Evolutionary conservation across 202 grass and related monocot species (phyloP).

Genomic region (Carex arenaria): DNA sequence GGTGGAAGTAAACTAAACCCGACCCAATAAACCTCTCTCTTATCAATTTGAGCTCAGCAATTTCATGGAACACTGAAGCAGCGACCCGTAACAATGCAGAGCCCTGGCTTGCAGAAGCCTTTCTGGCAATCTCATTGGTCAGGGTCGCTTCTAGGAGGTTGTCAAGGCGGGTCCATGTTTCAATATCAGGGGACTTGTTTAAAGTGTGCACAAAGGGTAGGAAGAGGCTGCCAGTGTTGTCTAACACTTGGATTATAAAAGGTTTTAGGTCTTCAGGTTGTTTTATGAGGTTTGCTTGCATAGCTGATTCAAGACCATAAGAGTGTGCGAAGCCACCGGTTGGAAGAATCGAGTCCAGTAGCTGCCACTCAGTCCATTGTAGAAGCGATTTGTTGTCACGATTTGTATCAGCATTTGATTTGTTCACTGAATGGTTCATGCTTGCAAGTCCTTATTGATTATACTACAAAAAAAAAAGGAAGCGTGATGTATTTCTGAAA

Average conservation of each 20-base stretch:
- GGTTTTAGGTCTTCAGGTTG: constrained; percentile 41
- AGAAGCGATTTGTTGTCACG: constrained; percentile 19
- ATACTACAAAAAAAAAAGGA: neutral
- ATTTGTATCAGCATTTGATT: neutral
- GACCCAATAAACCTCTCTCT: constrained; percentile 41
- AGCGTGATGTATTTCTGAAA: neutral
- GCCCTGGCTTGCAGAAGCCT: constrained; percentile 60
- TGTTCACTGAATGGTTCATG: constrained; percentile 1
- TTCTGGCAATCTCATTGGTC: constrained; percentile 75
- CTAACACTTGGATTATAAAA: constrained; percentile 56
- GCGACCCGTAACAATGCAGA: constrained; percentile 67
- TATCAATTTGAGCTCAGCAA: constrained; percentile 48
- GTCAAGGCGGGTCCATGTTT: constrained; percentile 49
- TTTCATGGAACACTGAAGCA: constrained; percentile 57
- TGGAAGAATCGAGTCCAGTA: constrained; percentile 75
- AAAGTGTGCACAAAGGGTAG: constrained; percentile 59
- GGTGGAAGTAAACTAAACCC: constrained; percentile 50
- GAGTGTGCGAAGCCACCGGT: constrained; percentile 82
- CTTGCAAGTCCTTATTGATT: neutral
- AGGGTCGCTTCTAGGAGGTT: constrained; percentile 74
- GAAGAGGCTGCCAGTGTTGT: constrained; percentile 65
- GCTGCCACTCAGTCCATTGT: constrained; percentile 77
- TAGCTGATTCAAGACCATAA: constrained; percentile 62
- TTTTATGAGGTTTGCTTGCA: constrained; percentile 57
- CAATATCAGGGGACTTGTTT: constrained; percentile 41